Evolutionary conservation across 345 rosid species (phyloP).

Genomic region (Salix viminalis): DNA sequence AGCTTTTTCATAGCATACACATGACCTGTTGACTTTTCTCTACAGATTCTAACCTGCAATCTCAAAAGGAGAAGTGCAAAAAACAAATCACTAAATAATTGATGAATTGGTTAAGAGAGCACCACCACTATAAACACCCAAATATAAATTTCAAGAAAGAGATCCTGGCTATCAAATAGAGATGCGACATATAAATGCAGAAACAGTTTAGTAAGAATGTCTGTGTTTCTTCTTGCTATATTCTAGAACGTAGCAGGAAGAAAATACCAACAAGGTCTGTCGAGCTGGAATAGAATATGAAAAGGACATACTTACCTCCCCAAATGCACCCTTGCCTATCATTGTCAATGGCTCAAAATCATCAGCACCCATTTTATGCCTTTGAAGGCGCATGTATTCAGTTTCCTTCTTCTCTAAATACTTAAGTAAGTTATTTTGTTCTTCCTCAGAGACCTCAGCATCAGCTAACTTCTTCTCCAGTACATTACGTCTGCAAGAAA

Average conservation of each 20-base stretch:
- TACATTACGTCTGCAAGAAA: conserved; percentile 63
- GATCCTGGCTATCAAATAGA: background rate
- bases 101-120: background rate
- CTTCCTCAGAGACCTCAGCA: conserved; percentile 95
- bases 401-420: conserved; percentile 92
- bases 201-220: background rate
- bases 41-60: conserved; percentile 80
- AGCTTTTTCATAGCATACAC: conserved; percentile 98
- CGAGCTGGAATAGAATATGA: background rate
- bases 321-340: conserved; percentile 99
- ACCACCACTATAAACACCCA: background rate
- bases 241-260: background rate
- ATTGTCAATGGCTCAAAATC: conserved; percentile 97
- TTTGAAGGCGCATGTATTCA: conserved; percentile 92
- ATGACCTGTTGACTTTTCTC: conserved; percentile 79
- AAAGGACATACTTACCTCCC: conserved; percentile 58
- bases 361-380: conserved; percentile 98
- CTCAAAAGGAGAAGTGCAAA: background rate
- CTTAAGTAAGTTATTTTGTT: conserved; percentile 76
- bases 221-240: background rate
- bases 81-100: background rate
- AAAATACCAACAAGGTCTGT: background rate
- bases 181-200: background rate
- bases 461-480: conserved; percentile 97
- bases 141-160: background rate